Base-by-base conservation (phyloP, 139 green algal genomes). In the Ettlia oleoabundans region DNA sequence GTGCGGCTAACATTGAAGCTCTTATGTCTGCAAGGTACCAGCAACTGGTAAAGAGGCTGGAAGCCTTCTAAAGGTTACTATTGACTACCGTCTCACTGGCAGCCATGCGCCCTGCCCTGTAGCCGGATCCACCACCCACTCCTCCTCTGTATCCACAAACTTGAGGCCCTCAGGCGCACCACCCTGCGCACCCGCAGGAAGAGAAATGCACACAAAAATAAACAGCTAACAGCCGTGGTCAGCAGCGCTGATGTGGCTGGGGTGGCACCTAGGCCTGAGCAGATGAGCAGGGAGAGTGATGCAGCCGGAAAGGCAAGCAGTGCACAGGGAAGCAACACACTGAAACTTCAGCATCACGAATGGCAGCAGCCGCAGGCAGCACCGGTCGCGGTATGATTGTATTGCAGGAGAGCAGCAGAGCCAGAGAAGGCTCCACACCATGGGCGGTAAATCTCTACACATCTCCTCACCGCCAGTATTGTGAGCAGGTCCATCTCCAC, bases 141-240 rank as follows among this genome's bases (percentile, higher is more conserved):
- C 91, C 84, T 98, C 94, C 78, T 97, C 94, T 32, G 90, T 68
- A 77, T 97, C 94, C 53, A 90, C 83, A 81, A 95, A 94, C 40
- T 86, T 86, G 32, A 84, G 89, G 41, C 91, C 91, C 30, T 89
- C 82, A 1, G 94, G 93, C 0, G 94, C 93, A 22, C 85, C 86
- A 15, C 89, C 89, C 76, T 90, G 86, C 69, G 62, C 28, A 19
- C 33, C 58, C 28, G 55, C 55, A n/a, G 55, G 18, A 65, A n/a
- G 5, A 28, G 9, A 9, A 65, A n/a, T 5, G 18, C 18, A 65
- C 18, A 9, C 55, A 65, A 22, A 9, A 24, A 15, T 58, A n/a
- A n/a, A n/a, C n/a, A n/a, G n/a, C n/a, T n/a, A n/a, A n/a, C n/a
- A n/a, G n/a, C n/a, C n/a, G n/a, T n/a, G n/a, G n/a, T n/a, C 58